Conservation (phyloP, 164 flowering plant genomes). For the Vitis amurensis region DNA sequence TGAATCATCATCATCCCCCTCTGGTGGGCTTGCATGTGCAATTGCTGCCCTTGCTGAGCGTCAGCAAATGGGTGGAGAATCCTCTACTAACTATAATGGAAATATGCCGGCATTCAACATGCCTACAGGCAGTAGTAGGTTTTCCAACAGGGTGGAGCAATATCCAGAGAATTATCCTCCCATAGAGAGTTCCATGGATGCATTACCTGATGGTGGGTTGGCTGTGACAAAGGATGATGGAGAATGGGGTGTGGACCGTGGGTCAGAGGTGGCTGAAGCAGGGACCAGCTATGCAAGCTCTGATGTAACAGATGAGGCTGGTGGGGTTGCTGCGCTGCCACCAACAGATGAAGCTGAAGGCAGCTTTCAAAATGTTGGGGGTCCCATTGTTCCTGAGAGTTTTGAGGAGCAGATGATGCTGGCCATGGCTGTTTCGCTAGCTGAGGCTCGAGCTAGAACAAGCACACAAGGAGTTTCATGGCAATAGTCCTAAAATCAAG, state of each 20-base stretch:
- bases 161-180: constrained; percentile 30
- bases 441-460: constrained; percentile 67
- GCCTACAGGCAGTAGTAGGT: constrained; percentile 34
- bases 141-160: constrained; percentile 24
- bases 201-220: constrained; percentile 30
- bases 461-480: constrained; percentile 63
- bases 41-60: constrained; percentile 90
- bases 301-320: constrained; percentile 35
- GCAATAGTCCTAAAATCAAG: constrained; percentile 35
- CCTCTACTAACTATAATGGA: constrained; percentile 23
- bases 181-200: constrained; percentile 29
- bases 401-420: constrained; percentile 98
- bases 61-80: constrained; percentile 59
- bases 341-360: constrained; percentile 30
- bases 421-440: constrained; percentile 93
- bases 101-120: constrained; percentile 25
- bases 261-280: constrained; percentile 61
- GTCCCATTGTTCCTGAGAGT: constrained; percentile 70
- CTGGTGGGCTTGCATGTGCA: constrained; percentile 93
- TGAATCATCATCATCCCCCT: constrained; percentile 69
- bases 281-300: constrained; percentile 74
- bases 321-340: constrained; percentile 22
- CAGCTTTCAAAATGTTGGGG: constrained; percentile 29
- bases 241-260: constrained; percentile 45
- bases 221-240: constrained; percentile 35